phyloP scores from a whole-genome alignment of 371 early-diverging fungal genomes.

The Apophysomyces trapeziformis region DNA sequence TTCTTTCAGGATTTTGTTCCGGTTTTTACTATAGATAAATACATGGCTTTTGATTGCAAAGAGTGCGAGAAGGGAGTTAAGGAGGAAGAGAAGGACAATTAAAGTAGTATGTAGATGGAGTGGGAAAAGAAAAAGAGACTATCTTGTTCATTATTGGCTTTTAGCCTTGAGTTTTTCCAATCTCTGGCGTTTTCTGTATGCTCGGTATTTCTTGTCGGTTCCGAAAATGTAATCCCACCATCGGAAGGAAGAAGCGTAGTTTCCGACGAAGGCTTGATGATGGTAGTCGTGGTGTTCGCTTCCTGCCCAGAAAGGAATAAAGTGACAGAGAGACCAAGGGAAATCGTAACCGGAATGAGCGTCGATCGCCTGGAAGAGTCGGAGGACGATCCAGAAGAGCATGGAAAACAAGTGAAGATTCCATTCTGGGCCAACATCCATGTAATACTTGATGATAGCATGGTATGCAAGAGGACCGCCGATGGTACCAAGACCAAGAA shows the following conservation, averaged over 20 bases:
- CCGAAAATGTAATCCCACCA: slow-evolving; percentile 86
- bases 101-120: slow-evolving; percentile 6
- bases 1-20: background rate
- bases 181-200: slow-evolving; percentile 57
- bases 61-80: slow-evolving; percentile 1
- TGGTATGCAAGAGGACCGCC: slow-evolving; percentile 71
- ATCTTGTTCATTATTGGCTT: slow-evolving; percentile 2
- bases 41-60: background rate
- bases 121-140: background rate
- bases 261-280: slow-evolving; percentile 81
- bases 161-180: slow-evolving; percentile 28
- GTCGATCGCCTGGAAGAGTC: slow-evolving; percentile 86
- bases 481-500: slow-evolving; percentile 79
- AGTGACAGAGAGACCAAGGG: slow-evolving; percentile 85
- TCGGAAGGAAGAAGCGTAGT: slow-evolving; percentile 80
- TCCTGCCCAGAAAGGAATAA: slow-evolving; percentile 81
- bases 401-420: slow-evolving; percentile 81
- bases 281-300: slow-evolving; percentile 89
- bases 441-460: slow-evolving; percentile 12
- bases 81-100: background rate
- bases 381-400: slow-evolving; percentile 77
- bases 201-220: slow-evolving; percentile 79
- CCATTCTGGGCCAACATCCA: slow-evolving; percentile 42
- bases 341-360: slow-evolving; percentile 96
- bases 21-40: background rate